Evolutionary conservation across 129 eudicot genomes (phyloP).

Genomic region (Flaveria bidentis): DNA sequence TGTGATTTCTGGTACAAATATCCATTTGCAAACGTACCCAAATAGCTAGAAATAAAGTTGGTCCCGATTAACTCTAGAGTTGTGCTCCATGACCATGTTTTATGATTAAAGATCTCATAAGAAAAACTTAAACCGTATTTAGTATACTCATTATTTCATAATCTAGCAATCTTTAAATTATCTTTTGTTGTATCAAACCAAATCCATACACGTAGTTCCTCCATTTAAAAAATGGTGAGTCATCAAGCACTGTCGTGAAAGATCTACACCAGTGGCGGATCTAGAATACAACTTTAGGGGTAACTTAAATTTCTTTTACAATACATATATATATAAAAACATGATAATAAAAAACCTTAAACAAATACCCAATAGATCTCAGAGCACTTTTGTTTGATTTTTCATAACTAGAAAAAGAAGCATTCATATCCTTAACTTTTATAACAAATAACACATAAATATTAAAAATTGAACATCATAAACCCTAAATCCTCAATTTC

Average conservation of each 20-base stretch:
- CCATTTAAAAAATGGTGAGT: not conserved
- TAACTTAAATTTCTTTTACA: too few relatives aligned
- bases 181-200: not conserved
- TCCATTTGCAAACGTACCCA: conserved; percentile 9
- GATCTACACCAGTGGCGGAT: not conserved
- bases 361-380: too few relatives aligned
- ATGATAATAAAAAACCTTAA: too few relatives aligned
- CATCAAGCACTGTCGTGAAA: not conserved
- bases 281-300: too few relatives aligned
- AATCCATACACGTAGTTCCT: not conserved
- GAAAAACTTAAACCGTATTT: not conserved
- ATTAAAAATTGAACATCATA: too few relatives aligned
- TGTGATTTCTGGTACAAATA: not conserved
- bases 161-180: conserved; percentile 3
- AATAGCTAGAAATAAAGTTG: not conserved
- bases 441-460: too few relatives aligned
- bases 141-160: not conserved
- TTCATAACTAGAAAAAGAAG: too few relatives aligned
- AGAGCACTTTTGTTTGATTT: too few relatives aligned
- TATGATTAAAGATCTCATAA: not conserved
- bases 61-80: not conserved
- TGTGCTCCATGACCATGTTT: conserved; percentile 11
- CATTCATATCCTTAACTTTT: too few relatives aligned
- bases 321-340: too few relatives aligned
- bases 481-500: too few relatives aligned